Percentiles rank a stretch among this genome's conserved stretches.
phyloP scores from a whole-genome alignment of 1,284 basidiomycete genomes.

The Sporisorium reilianum region DNA sequence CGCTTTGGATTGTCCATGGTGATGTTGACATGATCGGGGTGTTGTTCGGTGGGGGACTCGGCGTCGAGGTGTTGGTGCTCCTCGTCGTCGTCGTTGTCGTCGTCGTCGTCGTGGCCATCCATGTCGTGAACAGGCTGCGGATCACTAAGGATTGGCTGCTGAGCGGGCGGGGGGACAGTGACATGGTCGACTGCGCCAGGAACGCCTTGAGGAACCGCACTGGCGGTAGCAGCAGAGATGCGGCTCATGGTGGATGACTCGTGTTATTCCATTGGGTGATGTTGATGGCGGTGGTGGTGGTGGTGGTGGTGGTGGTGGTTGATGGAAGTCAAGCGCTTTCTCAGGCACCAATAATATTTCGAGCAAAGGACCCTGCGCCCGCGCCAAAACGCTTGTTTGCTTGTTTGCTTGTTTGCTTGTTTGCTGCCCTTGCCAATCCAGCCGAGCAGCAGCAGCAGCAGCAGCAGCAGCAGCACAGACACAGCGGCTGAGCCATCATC shows the following conservation, averaged over 20 bases:
- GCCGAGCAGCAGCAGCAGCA: too few species aligned
- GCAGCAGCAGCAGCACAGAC: too few species aligned
- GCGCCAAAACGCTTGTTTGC: too few species aligned
- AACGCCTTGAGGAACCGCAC: conserved; percentile 20
- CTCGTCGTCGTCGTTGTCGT: background rate
- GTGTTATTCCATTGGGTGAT: conserved; percentile 1
- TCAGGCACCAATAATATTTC: background rate
- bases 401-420: too few species aligned
- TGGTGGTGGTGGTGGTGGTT: background rate
- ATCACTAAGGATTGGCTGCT: conserved; percentile 43
- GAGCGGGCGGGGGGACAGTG: conserved; percentile 10
- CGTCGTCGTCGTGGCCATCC: conserved; percentile 11
- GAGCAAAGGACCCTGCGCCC: background rate
- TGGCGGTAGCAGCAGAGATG: conserved; percentile 24
- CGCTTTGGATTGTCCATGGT: conserved; percentile 15
- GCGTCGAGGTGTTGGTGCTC: background rate
- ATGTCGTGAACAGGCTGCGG: conserved; percentile 29
- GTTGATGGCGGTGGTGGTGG: background rate
- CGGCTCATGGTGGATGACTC: conserved; percentile 1
- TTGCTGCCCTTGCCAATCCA: too few species aligned
- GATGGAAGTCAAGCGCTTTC: background rate
- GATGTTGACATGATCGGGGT: conserved; percentile 18
- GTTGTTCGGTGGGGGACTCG: background rate
- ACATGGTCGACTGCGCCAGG: conserved; percentile 26
- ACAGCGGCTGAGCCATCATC: too few species aligned